These are phyloP conservation scores for Closterium sp. DNA, from an alignment of 139 green algal species.

Conservation along the genomic window DNA sequence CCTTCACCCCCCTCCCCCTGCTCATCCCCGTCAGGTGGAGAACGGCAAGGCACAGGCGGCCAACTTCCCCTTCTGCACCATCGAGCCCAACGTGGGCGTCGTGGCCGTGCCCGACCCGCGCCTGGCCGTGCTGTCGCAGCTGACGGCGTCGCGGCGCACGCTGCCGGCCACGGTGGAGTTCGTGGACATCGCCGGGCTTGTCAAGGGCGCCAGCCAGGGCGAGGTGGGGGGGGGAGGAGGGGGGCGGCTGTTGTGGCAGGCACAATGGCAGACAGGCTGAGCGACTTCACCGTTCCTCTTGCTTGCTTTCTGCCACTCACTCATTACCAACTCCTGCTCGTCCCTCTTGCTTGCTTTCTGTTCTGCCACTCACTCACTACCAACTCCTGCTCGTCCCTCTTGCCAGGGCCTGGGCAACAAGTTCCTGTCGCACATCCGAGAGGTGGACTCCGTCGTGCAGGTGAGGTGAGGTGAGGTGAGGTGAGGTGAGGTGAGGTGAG, in stretches of 20 bases:
- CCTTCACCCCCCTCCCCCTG: no score
- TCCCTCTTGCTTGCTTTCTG: no score
- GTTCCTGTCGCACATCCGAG: conserved; percentile 95
- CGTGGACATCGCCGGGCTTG: conserved; percentile 96
- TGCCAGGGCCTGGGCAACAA: conserved; percentile 95
- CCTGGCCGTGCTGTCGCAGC: conserved; percentile 63
- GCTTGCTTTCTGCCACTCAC: no score
- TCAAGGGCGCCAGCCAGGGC: conserved; percentile 61
- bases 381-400: no score
- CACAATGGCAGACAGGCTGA: no score
- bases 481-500: no score
- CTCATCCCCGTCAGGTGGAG: conserved; percentile 25
- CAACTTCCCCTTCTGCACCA: conserved; percentile 99
- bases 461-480: conserved; percentile 16
- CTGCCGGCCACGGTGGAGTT: conserved; percentile 92
- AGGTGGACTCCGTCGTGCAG: conserved; percentile 91
- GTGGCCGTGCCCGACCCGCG: conserved; percentile 72
- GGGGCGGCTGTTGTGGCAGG: no score
- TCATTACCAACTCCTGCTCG: no score
- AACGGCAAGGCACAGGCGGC: conserved; percentile 88
- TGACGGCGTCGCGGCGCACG: conserved; percentile 70
- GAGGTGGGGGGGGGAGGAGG: conserved; percentile 14
- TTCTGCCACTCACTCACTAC: no score
- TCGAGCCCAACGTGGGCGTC: conserved; percentile 85
- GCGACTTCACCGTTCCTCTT: no score